phyloP scores from a whole-genome alignment of 352 stramenopile species.

The Phytophthora agathidicida region DNA sequence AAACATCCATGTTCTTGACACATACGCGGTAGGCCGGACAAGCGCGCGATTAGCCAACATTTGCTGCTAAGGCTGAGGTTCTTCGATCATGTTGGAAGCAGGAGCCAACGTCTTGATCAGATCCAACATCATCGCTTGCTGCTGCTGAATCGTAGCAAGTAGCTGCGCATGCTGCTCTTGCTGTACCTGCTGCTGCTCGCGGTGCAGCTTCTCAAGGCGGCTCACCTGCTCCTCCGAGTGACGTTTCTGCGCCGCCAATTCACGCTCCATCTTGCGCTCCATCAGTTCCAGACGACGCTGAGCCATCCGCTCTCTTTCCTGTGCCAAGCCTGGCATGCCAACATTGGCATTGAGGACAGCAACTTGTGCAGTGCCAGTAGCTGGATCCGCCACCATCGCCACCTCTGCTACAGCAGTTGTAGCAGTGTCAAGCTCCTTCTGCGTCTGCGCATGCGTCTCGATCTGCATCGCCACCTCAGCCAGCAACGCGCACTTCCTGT shows the following conservation, averaged over 20 bases:
- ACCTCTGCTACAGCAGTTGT: background rate
- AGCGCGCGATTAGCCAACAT: too few species aligned
- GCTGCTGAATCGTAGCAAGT: constrained; percentile 33
- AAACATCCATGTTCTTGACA: too few species aligned
- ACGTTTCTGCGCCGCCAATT: constrained; percentile 30
- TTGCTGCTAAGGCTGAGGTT: too few species aligned
- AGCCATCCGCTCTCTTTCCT: constrained; percentile 16
- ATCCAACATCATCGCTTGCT: constrained; percentile 36
- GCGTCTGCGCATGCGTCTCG: background rate
- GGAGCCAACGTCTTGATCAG: constrained; percentile 28
- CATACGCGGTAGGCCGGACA: too few species aligned
- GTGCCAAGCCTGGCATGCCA: background rate
- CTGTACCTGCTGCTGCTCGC: constrained; percentile 27
- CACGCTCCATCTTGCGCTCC: constrained; percentile 33
- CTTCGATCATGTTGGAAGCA: too few species aligned
- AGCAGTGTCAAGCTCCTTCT: too few species aligned
- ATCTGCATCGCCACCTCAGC: constrained; percentile 14
- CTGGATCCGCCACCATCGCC: too few species aligned
- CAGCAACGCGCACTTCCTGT: constrained; percentile 25
- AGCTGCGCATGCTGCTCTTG: constrained; percentile 31
- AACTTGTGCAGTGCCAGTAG: too few species aligned
- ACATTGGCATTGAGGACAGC: background rate
- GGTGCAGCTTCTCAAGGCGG: constrained; percentile 25
- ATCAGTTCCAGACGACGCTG: constrained; percentile 31
- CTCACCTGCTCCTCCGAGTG: constrained; percentile 35